A percentile compares a stretch with the other conserved stretches of the same genome.
phyloP scores from a whole-genome alignment of 1,284 basidiomycete genomes.

The Heterobasidion occidentale region DNA sequence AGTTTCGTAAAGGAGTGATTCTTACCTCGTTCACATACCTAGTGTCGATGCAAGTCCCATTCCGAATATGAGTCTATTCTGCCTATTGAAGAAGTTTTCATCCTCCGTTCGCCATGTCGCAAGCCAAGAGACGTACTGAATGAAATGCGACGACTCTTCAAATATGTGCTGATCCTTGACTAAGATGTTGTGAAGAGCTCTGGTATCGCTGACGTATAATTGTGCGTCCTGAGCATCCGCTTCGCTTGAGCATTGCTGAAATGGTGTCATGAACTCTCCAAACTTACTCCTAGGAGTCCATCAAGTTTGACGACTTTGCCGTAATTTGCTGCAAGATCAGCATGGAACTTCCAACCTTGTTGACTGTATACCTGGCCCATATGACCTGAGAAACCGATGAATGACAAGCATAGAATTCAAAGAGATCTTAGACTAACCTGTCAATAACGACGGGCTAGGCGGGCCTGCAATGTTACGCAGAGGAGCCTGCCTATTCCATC shows the following conservation, averaged over 20 bases:
- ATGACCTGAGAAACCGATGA: background rate
- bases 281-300: background rate
- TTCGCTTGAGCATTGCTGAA: background rate
- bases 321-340: background rate
- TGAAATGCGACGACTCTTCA: background rate
- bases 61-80: conserved; percentile 12
- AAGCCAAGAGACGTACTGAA: background rate
- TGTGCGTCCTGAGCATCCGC: background rate
- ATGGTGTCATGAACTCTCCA: background rate
- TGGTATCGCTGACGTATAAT: background rate
- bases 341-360: background rate
- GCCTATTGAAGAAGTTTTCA: background rate
- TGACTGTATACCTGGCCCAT: background rate
- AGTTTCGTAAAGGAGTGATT: background rate
- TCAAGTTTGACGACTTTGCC: background rate
- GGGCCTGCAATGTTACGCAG: background rate
- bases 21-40: conserved; percentile 3
- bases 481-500: background rate
- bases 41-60: conserved; percentile 12
- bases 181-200: background rate
- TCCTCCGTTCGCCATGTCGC: background rate
- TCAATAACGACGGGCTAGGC: background rate
- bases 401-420: too few relatives aligned
- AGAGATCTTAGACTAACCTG: background rate
- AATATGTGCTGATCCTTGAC: conserved; percentile 6